Evolutionary conservation across 2,329 filamentous ascomycete genomes (phyloP), one percentile per base, ranked within the genome.

Genomic region (Capronia americana): DNA sequence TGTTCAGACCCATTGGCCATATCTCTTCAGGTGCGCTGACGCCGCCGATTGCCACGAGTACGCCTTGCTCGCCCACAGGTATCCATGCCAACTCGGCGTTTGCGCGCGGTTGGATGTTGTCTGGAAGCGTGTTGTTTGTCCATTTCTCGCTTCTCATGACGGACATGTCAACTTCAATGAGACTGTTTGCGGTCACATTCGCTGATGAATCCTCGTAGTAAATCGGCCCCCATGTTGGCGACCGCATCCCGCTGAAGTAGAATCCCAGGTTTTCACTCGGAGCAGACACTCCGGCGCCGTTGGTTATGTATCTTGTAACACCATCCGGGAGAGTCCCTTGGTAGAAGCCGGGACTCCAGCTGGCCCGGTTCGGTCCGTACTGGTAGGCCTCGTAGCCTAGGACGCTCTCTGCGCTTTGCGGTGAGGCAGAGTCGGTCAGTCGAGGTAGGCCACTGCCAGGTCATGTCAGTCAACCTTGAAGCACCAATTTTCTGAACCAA

Each of bases 181-280:
- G 77, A 1, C 79, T 85, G 63, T 85, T 74, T 1, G 88, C 87
- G 2, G 83, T 76, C 24, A 64, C 48, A 46, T 69, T 72, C 24
- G 72, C 72, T 1, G 85, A 89, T 17, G 90, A 89, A 69, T 85
- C 87, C 0, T 79, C 4, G 73, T 67, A 69, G 53, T 66, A 66
- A 24, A 63, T 80, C 82, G 81, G 77, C 0, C 86, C 87, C 72
- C 79, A 82, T 12, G 77, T 76, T 0, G 80, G 75, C 0, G 86
- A 82, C 14, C 80, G 84, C 75, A 89, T 78, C 0, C 90, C 90
- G 0, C 87, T 86, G 69, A 92, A 90, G 71, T 92, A 92, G 80
- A 87, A 92, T 0, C 88, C 88, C 70, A 87, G 83, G 69, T 91
- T 88, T 75, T 92, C 90, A 0, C 88, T 91, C 0, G 89, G 89